Conservation (phyloP, 2,329 filamentous ascomycete species). For the Lachnellula suecica region DNA sequence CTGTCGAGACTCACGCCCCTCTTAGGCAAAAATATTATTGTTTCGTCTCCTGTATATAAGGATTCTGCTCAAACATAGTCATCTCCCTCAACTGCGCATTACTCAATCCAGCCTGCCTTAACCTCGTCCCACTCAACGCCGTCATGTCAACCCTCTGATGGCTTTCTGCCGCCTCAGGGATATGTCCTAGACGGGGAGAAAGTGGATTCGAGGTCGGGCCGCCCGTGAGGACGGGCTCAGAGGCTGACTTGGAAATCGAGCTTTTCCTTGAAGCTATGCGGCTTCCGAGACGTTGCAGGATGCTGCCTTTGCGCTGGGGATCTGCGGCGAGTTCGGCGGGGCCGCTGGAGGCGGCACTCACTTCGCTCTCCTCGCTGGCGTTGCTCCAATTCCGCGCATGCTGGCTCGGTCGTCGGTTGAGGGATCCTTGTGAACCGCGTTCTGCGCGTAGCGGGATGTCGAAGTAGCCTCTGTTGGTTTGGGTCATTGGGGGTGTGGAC, state of each 20-base stretch:
- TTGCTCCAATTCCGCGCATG: slow-evolving; percentile 26
- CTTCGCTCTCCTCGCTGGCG: slow-evolving; percentile 19
- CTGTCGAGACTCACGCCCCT: too few species aligned
- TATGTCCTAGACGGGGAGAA: slow-evolving; percentile 12
- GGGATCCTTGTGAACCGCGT: slow-evolving; percentile 12
- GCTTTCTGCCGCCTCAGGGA: slow-evolving; percentile 24
- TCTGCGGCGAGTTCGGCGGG: slow-evolving; percentile 20
- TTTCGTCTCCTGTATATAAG: background rate
- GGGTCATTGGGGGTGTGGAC: slow-evolving; percentile 14
- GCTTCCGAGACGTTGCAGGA: slow-evolving; percentile 29
- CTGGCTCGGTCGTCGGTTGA: slow-evolving; percentile 16
- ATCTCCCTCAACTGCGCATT: slow-evolving; percentile 19
- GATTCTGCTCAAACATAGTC: slow-evolving; percentile 8
- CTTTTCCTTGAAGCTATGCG: slow-evolving; percentile 24
- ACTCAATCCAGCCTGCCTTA: slow-evolving; percentile 12
- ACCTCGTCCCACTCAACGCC: slow-evolving; percentile 2
- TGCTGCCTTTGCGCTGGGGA: slow-evolving; percentile 3
- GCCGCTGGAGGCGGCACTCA: slow-evolving; percentile 14
- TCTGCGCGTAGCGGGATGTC: slow-evolving; percentile 17
- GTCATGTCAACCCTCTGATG: slow-evolving; percentile 11
- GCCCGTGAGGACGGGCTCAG: slow-evolving; percentile 1
- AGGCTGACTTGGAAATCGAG: background rate
- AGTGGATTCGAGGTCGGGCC: slow-evolving; percentile 1
- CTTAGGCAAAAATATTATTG: too few species aligned
- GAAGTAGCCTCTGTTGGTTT: slow-evolving; percentile 21